Conservation (phyloP, 257 asterid species). For the Voacanga thouarsii region DNA sequence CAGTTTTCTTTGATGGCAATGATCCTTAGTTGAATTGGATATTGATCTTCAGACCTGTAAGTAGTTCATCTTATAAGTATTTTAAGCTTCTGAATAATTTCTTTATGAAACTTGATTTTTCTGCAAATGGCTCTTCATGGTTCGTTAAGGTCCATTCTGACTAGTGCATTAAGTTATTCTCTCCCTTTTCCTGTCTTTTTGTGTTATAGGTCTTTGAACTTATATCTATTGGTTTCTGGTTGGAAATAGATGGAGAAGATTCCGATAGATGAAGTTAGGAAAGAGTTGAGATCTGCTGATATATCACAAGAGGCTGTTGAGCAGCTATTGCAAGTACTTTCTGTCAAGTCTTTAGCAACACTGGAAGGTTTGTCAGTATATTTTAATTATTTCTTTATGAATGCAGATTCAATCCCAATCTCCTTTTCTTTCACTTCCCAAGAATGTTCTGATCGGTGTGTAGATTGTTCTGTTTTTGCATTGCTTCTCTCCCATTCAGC, state of each 20-base stretch:
- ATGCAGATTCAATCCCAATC: background rate
- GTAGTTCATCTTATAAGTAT: background rate
- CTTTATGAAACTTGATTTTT: background rate
- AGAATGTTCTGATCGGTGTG: background rate
- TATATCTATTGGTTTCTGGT: background rate
- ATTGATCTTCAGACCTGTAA: background rate
- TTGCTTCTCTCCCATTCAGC: background rate
- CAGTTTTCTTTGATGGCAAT: background rate
- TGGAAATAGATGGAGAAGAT: constrained; percentile 79
- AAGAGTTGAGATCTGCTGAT: constrained; percentile 70
- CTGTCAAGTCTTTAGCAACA: constrained; percentile 69
- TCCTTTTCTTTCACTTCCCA: background rate
- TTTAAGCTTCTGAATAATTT: background rate
- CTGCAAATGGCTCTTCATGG: background rate
- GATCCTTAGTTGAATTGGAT: background rate
- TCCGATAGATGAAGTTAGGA: constrained; percentile 81
- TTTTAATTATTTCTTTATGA: background rate
- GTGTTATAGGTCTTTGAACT: background rate
- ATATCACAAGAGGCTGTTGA: constrained; percentile 83
- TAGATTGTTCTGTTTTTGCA: background rate
- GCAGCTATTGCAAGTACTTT: constrained; percentile 76
- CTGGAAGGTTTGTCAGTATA: constrained; percentile 63
- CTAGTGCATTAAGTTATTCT: background rate
- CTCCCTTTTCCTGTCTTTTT: background rate
- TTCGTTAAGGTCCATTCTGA: background rate